Evolutionary conservation across 2,329 filamentous ascomycete genomes (phyloP), one percentile per base, ranked within the genome.

Genomic region (Pyrenophora seminiperda): DNA sequence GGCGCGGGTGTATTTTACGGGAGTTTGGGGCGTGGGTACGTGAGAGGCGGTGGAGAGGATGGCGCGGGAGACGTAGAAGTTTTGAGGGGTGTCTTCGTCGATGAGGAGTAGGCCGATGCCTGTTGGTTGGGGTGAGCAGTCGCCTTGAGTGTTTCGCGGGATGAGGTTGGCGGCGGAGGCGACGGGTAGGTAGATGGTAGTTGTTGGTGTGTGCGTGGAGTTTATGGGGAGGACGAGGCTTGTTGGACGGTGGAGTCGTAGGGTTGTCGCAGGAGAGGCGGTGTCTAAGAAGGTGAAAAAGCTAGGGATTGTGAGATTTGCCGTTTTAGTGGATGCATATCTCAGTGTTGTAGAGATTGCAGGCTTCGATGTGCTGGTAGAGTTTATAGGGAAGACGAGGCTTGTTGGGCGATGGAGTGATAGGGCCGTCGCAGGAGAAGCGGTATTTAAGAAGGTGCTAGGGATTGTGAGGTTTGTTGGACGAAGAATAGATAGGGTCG

Each of bases 61-160:
- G 2, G 15, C 18, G 19, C 17, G 27, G 5, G 39, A 52, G 3
- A 19, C 14, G 44, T 39, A 39, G 14, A 52, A 52, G 18, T 17
- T 10, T 2, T 14, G n/a, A 0, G 18, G 15, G 14, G 20, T 52
- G 29, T 52, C n/a, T n/a, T n/a, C 17, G 40, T 39, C 29, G 24
- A 17, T 15, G 9, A 37, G 48, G 1, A 29, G 18, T 18, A 43
- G 32, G 1, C 20, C 38, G 17, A 47, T 33, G 27, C 31, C 27
- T 17, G 33, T 19, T 10, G 20, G 15, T 3, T 19, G 39, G 15
- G 33, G 32, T 1, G 2, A 2, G 33, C 49, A 52, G 27, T 50
- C 14, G 31, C 46, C 33, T 18, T 45, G 17, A 1, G 34, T 18
- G 18, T 43, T 39, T 5, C 38, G 34, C 2, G 3, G 3, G 22